Evolutionary conservation across 176 grass and related monocot genomes (phyloP).

Genomic region (Musa troglodytarum): DNA sequence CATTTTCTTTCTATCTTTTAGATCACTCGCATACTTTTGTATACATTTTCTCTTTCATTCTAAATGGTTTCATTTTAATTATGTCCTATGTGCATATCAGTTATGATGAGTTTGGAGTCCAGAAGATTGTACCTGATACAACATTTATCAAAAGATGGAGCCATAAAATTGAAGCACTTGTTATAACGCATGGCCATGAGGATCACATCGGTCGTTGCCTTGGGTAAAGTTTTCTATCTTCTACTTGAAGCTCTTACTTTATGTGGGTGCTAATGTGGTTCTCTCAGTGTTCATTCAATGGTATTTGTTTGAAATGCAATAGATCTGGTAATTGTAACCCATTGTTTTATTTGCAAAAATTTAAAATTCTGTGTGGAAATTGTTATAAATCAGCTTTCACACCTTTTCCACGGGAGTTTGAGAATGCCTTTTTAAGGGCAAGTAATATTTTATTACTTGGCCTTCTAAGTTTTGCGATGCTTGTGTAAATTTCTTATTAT

Average conservation of each 20-base stretch:
- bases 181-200: conserved; percentile 97
- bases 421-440: not conserved
- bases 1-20: not conserved
- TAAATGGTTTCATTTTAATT: not conserved
- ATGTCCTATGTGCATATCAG: conserved; percentile 23
- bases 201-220: conserved; percentile 99
- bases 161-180: conserved; percentile 98
- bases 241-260: conserved; percentile 21
- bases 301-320: not conserved
- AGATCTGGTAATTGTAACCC: not conserved
- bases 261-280: not conserved
- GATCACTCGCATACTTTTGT: not conserved
- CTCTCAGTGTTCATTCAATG: not conserved
- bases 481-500: too few relatives aligned
- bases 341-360: not conserved
- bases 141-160: conserved; percentile 99
- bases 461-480: not conserved
- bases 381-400: not conserved
- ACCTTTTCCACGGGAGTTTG: not conserved
- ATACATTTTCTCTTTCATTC: not conserved
- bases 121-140: conserved; percentile 97
- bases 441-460: not conserved
- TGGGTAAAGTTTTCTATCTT: conserved; percentile 77
- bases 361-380: not conserved
- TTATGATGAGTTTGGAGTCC: conserved; percentile 89